Conservation (phyloP, 495 filamentous ascomycete species). For the Tricharina praecox region DNA sequence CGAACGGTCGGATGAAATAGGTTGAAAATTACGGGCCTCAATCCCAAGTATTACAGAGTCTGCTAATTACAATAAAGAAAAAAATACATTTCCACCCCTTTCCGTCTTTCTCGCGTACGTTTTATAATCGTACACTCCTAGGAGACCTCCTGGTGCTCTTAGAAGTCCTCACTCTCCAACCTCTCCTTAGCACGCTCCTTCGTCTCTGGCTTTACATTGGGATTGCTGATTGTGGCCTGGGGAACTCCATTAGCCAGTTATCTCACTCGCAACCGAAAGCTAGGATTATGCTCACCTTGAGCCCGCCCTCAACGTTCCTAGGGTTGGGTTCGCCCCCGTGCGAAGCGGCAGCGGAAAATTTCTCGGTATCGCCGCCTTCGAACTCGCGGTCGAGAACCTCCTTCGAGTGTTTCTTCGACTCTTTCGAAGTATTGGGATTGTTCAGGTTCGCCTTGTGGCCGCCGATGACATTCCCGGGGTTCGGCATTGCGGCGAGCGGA, state of each 20-base stretch:
- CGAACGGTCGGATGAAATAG: too few species aligned
- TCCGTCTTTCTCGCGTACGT: too few species aligned
- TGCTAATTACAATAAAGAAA: too few species aligned
- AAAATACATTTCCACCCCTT: too few species aligned
- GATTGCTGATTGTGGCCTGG: background rate
- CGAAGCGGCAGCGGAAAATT: background rate
- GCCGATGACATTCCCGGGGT: background rate
- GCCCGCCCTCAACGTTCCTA: background rate
- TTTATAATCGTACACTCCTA: too few species aligned
- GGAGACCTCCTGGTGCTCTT: too few species aligned
- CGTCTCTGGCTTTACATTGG: background rate
- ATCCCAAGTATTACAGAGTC: too few species aligned
- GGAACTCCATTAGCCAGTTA: background rate
- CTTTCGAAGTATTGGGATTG: constrained; percentile 8
- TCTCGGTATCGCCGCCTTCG: background rate
- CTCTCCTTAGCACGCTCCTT: background rate
- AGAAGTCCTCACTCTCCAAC: background rate
- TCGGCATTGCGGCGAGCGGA: background rate
- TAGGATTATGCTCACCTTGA: background rate
- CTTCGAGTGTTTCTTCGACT: background rate
- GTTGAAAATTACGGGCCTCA: too few species aligned
- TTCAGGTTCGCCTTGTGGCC: constrained; percentile 7
- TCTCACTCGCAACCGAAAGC: too few species aligned
- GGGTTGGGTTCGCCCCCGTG: background rate
- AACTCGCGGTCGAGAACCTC: background rate